Base-by-base conservation (phyloP, 441 rosid genomes). In the Metrosideros polymorpha region DNA sequence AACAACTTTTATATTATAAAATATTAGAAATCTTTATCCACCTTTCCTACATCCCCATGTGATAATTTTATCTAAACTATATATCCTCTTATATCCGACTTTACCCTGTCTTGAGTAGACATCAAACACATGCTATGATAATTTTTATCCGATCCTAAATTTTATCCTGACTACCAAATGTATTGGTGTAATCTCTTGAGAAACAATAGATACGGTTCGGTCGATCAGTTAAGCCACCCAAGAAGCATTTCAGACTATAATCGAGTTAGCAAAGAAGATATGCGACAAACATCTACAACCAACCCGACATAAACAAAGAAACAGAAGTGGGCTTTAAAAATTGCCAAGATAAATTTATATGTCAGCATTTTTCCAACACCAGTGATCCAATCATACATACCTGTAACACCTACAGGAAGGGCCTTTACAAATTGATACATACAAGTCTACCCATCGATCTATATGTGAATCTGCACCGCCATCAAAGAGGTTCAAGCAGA, bases 391-490 rank as follows among this genome's bases (percentile, higher is more conserved):
- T 71, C 79, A 22, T 39, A 71, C 79, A 71, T 71, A 35, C 45
- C n/a, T 39, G 47, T 39, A 71, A 71, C 22, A 71, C 10, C 47
- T 71, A 71, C 47, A 25, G 77, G 47, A 71, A 39, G 79, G n/a
- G 17, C 47, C 47, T 71, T 39, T 39, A 71, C 79, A 71, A 22
- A 39, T 43, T 85, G 85, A 87, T 53, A 84, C 87, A 87, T 88
- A 88, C 56, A 82, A 89, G 86, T 88, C 89, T 85, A 90, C 84
- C 84, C 86, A 89, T 88, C 88, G 91, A 83, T 86, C 71, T 43
- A 86, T 88, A 84, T 71, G 79, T 86, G 86, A 87, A 88, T 66
- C 88, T 85, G 83, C 77, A 88, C 77, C 83, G 84, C 92, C 87
- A 86, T 85, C 39, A 83, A 54, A 90, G 90, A 85, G 79, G 90